These are phyloP conservation scores for Marchantia polymorpha DNA, from an alignment of 225 moss, liverwort and hornwort species.

Conservation along the genomic window DNA sequence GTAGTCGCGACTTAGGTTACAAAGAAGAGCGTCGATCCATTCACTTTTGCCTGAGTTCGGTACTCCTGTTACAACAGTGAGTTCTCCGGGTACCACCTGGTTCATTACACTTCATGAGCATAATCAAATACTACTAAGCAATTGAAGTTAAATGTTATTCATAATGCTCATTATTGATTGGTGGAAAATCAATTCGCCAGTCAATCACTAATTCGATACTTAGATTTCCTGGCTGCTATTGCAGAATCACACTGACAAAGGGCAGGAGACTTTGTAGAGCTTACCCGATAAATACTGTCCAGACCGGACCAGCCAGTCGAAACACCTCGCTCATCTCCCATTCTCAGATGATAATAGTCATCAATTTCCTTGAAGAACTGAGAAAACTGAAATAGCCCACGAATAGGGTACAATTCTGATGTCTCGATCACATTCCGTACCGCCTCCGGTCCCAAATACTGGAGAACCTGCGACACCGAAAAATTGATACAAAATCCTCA, in stretches of 20 bases:
- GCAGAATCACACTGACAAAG: no score
- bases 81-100: conserved; percentile 89
- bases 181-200: neutral
- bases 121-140: neutral
- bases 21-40: conserved; percentile 98
- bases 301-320: conserved; percentile 88
- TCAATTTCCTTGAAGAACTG: conserved; percentile 93
- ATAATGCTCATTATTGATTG: neutral
- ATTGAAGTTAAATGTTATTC: neutral
- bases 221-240: no score
- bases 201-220: no score
- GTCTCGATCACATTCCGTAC: conserved; percentile 65
- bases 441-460: conserved; percentile 54
- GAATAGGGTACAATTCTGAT: conserved; percentile 88
- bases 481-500: neutral
- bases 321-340: conserved; percentile 96
- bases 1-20: conserved; percentile 73
- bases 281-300: conserved; percentile 73
- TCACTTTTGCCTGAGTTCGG: conserved; percentile 99
- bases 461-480: conserved; percentile 43
- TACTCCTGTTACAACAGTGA: conserved; percentile 91
- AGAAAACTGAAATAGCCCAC: conserved; percentile 79
- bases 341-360: conserved; percentile 83
- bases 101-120: neutral
- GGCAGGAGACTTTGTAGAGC: neutral